Conservation (phyloP, 306 rosid genomes). For the Cucumis cinereus region DNA sequence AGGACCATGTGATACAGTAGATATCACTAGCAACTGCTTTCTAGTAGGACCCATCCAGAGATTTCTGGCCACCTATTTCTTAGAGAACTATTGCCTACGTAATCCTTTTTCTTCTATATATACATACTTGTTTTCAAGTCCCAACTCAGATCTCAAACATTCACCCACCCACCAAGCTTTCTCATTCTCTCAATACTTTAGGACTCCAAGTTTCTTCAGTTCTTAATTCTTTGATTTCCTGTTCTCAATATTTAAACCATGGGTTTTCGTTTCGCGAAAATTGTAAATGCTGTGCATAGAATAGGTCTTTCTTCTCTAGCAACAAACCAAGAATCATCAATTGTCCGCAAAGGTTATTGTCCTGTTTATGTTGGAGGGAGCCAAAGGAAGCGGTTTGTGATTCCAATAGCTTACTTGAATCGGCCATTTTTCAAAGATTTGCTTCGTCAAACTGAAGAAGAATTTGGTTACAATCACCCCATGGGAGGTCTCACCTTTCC, state of each 20-base stretch:
- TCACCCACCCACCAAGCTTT: not conserved
- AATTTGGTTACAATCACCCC: not conserved
- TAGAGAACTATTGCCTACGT: not conserved
- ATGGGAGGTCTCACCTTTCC: conserved; percentile 4
- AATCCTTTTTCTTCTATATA: not conserved
- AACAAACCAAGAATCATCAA: not conserved
- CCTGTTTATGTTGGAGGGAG: not conserved
- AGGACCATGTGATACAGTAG: conserved; percentile 6
- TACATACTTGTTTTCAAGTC: not conserved
- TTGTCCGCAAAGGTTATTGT: not conserved
- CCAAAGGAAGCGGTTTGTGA: conserved; percentile 1
- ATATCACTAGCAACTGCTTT: not conserved
- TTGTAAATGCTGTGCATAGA: not conserved
- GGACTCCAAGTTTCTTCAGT: not conserved
- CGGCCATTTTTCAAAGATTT: not conserved
- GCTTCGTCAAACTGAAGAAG: not conserved
- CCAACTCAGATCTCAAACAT: not conserved
- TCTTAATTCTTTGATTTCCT: not conserved
- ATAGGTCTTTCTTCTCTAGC: conserved; percentile 2
- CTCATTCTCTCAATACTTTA: not conserved
- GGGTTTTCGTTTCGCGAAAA: not conserved
- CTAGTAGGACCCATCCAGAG: not conserved
- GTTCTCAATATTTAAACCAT: not conserved
- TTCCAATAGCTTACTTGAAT: conserved; percentile 1
- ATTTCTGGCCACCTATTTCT: not conserved